A percentile compares a stretch with the other conserved stretches of the same genome.
Evolutionary conservation across 2,329 filamentous ascomycete species (phyloP).

Genomic region (Pyrenochaeta sp.): DNA sequence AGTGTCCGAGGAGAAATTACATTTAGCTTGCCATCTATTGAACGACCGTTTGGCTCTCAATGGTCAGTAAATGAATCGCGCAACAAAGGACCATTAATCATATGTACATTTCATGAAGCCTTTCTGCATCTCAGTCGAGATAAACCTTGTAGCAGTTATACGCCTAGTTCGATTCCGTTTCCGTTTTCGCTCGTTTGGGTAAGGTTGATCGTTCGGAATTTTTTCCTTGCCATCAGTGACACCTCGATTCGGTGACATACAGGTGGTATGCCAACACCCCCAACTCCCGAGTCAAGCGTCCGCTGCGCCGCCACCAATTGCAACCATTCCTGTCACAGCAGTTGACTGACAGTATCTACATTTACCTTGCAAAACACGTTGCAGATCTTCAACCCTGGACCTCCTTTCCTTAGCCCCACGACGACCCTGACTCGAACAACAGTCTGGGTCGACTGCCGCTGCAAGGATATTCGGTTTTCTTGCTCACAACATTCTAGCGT

Average conservation of each 20-base stretch:
- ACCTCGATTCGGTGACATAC: neutral
- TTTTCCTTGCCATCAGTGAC: conserved; percentile 1
- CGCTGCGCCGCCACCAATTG: conserved; percentile 5
- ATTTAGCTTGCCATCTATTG: neutral
- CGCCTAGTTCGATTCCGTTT: neutral
- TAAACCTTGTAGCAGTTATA: neutral
- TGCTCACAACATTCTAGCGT: conserved; percentile 21
- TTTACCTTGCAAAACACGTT: conserved; percentile 12
- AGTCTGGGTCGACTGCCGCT: conserved; percentile 13
- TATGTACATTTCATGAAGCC: neutral
- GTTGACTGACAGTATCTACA: neutral
- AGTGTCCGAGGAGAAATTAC: too few relatives aligned
- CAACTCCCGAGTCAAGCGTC: conserved; percentile 4
- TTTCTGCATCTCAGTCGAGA: neutral
- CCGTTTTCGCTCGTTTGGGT: conserved; percentile 6
- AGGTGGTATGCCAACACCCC: too few relatives aligned
- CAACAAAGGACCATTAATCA: neutral
- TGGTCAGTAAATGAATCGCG: neutral
- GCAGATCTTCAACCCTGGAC: conserved; percentile 14
- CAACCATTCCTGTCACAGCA: neutral
- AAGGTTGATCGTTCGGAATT: neutral
- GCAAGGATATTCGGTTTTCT: conserved; percentile 18
- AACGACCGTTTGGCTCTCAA: neutral
- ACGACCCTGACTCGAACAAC: conserved; percentile 11
- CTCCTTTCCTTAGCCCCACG: conserved; percentile 12